Evolutionary conservation across 2,329 filamentous ascomycete genomes (phyloP), one percentile per base, ranked within the genome.

Genomic region (Cephalotrichum gorgonifer): DNA sequence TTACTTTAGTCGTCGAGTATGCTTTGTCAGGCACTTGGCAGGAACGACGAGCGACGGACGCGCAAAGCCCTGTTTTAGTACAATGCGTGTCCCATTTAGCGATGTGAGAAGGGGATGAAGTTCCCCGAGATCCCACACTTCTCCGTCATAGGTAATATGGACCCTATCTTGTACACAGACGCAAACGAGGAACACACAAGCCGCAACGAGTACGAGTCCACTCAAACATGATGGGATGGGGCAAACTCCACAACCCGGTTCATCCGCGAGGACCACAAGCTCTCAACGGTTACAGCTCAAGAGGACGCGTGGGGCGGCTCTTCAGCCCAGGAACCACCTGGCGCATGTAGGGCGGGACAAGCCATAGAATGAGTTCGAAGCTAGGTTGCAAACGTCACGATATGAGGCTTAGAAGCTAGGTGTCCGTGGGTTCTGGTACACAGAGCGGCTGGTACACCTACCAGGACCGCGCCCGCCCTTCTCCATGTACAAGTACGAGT

Each of bases 1-100:
- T n/a, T n/a, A 31, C 30, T 22, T 20, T 5, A n/a, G 7, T 39
- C 35, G 35, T 20, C 35, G 9, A 20, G 17, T 20, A 9, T 39
- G 35, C 35, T 39, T 39, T 39, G 44, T 47, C 31, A 47, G 44
- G 44, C 44, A 33, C 35, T 47, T 47, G 44, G 44, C 33, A 47
- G 44, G 44, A 47, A 25, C 44, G 17, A 47, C 14, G 23, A 20
- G 35, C 35, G 17, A 20, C 17, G 35, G 35, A 20, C 20, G 22
- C 35, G 35, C 35, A 39, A 39, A 20, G 20, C 5, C 35, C n/a
- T 39, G 7, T 8, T 17, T 39, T 39, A 9, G 35, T 9, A 17
- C 3, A 39, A 39, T n/a, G 11, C 15, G 17, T 39, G n/a, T 20
- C 30, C 30, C 30, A 11, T 14, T 15, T 15, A 22, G 17, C 17